A percentile compares a stretch with the other conserved stretches of the same genome.
These are phyloP conservation scores for Globisporangium cederbergense DNA, from an alignment of 352 stramenopile genomes.

Conservation along the genomic window DNA sequence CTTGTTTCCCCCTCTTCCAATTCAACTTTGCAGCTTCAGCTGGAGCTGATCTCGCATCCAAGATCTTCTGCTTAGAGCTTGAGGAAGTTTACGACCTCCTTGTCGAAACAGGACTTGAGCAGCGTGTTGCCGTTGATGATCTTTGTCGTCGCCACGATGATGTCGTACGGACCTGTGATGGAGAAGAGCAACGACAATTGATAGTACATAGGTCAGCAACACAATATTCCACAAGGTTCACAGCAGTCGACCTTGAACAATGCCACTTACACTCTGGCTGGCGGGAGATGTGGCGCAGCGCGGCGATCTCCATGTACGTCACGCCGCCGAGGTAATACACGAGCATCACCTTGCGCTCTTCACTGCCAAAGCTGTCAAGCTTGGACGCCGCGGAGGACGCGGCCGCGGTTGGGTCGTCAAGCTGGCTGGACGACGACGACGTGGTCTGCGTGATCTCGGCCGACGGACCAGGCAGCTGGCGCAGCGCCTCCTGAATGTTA, in stretches of 20 bases:
- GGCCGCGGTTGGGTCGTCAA: conserved; percentile 11
- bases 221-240: conserved; percentile 9
- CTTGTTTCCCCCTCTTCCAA: no score
- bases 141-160: conserved; percentile 93
- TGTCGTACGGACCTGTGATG: conserved; percentile 76
- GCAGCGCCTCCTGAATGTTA: conserved; percentile 76
- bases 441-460: conserved; percentile 69
- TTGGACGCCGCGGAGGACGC: conserved; percentile 33
- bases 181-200: conserved; percentile 5
- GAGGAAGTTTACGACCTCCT: conserved; percentile 74
- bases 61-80: conserved; percentile 37
- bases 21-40: background rate
- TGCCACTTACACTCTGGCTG: conserved; percentile 86
- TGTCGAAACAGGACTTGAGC: conserved; percentile 86
- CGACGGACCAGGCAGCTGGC: conserved; percentile 74
- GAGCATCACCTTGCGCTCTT: conserved; percentile 91
- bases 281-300: conserved; percentile 92
- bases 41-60: background rate
- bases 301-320: conserved; percentile 96
- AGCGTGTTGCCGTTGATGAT: conserved; percentile 86
- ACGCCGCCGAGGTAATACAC: conserved; percentile 96
- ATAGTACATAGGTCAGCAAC: background rate
- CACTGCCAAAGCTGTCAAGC: conserved; percentile 67
- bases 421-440: conserved; percentile 11
- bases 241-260: background rate